Conservation (phyloP, 441 rosid genomes). For the Pelargonium myrrhifolium region DNA sequence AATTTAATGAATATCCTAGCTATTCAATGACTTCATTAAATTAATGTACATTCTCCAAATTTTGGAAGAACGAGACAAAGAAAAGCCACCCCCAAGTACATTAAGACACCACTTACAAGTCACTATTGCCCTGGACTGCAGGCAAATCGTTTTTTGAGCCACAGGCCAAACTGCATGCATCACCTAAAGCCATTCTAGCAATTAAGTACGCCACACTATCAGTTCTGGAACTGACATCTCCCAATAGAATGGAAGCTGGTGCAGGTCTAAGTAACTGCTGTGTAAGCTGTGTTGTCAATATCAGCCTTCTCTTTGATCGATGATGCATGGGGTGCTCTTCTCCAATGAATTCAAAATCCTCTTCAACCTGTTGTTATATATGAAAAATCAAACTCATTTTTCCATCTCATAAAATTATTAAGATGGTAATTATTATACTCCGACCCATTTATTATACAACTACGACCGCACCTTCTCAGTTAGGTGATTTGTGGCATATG, state of each 20-base stretch:
- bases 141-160: constrained; percentile 21
- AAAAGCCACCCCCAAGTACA: background rate
- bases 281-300: constrained; percentile 68
- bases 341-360: constrained; percentile 31
- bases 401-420: background rate
- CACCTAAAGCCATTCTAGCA: constrained; percentile 54
- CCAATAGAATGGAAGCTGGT: constrained; percentile 34
- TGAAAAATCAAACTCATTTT: constrained; percentile 12
- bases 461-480: constrained; percentile 59
- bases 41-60: background rate
- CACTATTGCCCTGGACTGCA: constrained; percentile 18
- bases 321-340: background rate
- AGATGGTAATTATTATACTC: background rate
- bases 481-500: constrained; percentile 48
- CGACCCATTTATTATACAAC: background rate
- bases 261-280: constrained; percentile 63
- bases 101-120: constrained; percentile 32
- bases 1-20: background rate
- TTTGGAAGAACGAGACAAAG: background rate
- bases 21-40: background rate
- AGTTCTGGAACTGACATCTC: constrained; percentile 39
- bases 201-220: constrained; percentile 45
- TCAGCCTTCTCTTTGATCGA: constrained; percentile 66
- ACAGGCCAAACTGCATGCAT: constrained; percentile 44
- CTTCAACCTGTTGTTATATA: constrained; percentile 47